Base-by-base conservation (phyloP, 2,329 filamentous ascomycete species). In the Fusarium penzigii region DNA sequence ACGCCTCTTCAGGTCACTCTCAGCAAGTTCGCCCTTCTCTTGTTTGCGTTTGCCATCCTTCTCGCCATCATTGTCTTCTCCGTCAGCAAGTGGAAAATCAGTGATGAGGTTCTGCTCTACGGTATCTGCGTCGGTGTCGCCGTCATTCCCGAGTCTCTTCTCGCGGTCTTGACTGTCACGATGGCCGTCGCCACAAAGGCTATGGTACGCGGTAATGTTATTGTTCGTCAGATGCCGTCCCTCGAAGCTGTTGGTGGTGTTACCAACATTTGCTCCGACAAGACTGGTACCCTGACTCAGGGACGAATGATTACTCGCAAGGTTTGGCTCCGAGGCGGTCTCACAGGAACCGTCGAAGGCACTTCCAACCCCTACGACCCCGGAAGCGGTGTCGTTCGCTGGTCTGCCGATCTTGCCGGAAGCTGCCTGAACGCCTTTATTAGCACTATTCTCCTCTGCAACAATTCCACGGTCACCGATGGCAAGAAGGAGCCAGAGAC, bases 1-100 rank as follows among this genome's bases (percentile, higher is more conserved):
- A 96, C 92, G 2, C 92, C 92, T 1, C 77, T 96, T 42, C 90
- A 95, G 73, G 86, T 88, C 59, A 93, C 90, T 66, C 79, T 96
- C 46, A 90, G 88, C 74, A 91, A 92, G 71, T 87, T 96, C 65
- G 91, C 92, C 29, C 85, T 94, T 41, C 68, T 90, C 4, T 82
- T 96, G 2, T 95, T 96, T 65, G 85, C 79, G 43, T 81, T 91
- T 46, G 92, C 84, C 41, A 75, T 86, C 49, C 62, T 85, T 3
- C 75, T 86, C 34, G 82, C 80, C 45, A 67, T 86, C 52, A 80
- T 86, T 46, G 84, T 87, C 61, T 87, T 87, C 66, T 80, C 77
- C 6, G 82, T 77, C 55, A 83, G 78, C 66, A 72, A 72, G 51
- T 86, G 79, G 70, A 44, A 77, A 1, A 70, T 85, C 42, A 69